A percentile compares a stretch with the other conserved stretches of the same genome.
phyloP scores from a whole-genome alignment of 768 basidiomycete genomes.

The Harrya chromipes region DNA sequence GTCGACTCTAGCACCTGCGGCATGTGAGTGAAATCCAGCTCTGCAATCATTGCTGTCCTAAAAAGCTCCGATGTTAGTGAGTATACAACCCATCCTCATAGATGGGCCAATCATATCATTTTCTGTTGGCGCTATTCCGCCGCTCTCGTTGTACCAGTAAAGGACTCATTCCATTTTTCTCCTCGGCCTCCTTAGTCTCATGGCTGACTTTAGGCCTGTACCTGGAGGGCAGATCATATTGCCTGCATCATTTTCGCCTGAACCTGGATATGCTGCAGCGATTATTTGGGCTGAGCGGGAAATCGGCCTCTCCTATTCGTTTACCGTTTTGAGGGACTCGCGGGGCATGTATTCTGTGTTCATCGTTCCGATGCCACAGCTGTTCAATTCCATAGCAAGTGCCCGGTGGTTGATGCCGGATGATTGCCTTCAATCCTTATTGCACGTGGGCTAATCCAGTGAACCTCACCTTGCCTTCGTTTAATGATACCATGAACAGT shows the following conservation, averaged over 20 bases:
- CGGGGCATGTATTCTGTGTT: constrained; percentile 11
- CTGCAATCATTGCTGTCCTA: not conserved
- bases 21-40: constrained; percentile 9
- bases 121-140: constrained; percentile 14
- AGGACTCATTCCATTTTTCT: too few relatives aligned
- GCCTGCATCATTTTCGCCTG: constrained; percentile 5
- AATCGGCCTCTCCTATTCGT: constrained; percentile 10
- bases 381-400: constrained; percentile 10
- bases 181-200: too few relatives aligned
- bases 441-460: constrained; percentile 20
- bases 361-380: constrained; percentile 6
- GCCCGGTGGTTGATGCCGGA: constrained; percentile 27
- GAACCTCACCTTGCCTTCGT: constrained; percentile 13
- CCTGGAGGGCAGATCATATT: not conserved
- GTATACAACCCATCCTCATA: constrained; percentile 11
- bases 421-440: constrained; percentile 17
- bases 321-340: constrained; percentile 11
- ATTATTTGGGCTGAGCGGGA: constrained; percentile 17
- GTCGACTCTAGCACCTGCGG: constrained; percentile 8
- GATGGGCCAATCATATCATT: constrained; percentile 14
- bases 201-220: too few relatives aligned
- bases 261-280: constrained; percentile 9
- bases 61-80: constrained; percentile 1
- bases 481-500: constrained; percentile 19
- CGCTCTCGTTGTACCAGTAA: constrained; percentile 13